Evolutionary conservation across 148 eudicot genomes (phyloP), one percentile per base, ranked within the genome.

Genomic region (Chenopodium berlandieri): DNA sequence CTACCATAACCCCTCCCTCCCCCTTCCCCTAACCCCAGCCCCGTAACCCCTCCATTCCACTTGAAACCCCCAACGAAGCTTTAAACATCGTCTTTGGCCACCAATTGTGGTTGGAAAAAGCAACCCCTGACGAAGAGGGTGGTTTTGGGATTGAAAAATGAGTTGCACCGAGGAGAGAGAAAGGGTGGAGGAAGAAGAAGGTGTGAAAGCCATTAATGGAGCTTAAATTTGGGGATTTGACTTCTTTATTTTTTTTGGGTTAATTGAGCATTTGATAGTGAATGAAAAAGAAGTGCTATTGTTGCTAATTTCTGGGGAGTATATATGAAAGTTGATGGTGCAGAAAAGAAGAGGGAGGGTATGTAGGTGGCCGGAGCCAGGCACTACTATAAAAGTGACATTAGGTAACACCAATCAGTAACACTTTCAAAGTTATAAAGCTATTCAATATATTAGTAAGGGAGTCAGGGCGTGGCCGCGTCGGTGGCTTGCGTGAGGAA

Each of bases 121-220:
- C 7, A 75, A 75, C 4, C 22, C 65, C 23, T 66, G 79, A 0
- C 83, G 83, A 62, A 65, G 66, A 31, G 37, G 32, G 44, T 69
- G 47, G 54, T 30, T 62, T 4, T 75, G 73, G 7, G 70, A 48
- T 13, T 81, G 78, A 69, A 84, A 44, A 1, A 70, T 23, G 56
- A 78, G 66, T 75, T 83, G 83, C 5, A 93, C 86, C 34, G 88
- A 85, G 71, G 69, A 84, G 70, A 85, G 88, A 79, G 92, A 90
- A 79, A 89, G 80, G 9, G 90, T 79, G 14, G 91, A 88, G 60
- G 89, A 76, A 4, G 85, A 77, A 19, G 86, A 63, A 2, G 83
- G 12, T 14, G 82, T n/a, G 48, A 83, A 60, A 30, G 86, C 75
- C 85, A 82, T 84, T 63, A 58, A 72, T 22, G 64, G 70, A 46